Percentiles rank a stretch among this genome's conserved stretches.
Evolutionary conservation across 2,329 filamentous ascomycete species (phyloP).

Genomic region (Colletotrichum filicis): DNA sequence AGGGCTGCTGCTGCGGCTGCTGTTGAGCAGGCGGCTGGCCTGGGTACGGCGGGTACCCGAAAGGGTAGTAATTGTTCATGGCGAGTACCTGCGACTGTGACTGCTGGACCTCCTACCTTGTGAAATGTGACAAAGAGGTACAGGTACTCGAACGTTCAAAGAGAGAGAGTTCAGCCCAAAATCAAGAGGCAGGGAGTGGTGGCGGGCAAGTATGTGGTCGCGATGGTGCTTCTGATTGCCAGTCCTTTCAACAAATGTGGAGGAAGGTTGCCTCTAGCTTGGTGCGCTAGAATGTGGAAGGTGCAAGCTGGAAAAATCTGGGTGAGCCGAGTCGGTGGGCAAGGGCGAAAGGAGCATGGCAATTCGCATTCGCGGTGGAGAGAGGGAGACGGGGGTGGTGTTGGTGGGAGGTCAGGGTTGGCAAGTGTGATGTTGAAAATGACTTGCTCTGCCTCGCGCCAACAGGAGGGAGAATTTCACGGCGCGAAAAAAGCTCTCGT

Average conservation of each 20-base stretch:
- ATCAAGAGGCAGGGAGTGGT: too few relatives aligned
- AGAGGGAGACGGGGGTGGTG: neutral
- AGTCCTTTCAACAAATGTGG: neutral
- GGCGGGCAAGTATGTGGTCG: neutral
- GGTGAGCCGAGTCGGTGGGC: constrained; percentile 1
- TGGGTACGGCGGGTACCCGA: constrained; percentile 47
- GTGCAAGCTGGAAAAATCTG: neutral
- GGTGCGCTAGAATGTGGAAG: constrained; percentile 18
- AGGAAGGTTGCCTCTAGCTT: neutral
- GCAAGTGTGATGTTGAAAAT: constrained; percentile 9
- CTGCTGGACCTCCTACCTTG: neutral
- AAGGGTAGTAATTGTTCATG: constrained; percentile 53
- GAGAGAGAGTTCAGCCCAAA: neutral
- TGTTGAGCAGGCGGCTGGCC: constrained; percentile 36
- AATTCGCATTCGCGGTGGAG: constrained; percentile 10
- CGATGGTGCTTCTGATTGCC: neutral
- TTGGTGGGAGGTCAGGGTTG: constrained; percentile 14
- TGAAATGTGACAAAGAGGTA: neutral
- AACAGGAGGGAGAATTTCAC: constrained; percentile 28
- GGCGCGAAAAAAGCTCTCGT: constrained; percentile 14
- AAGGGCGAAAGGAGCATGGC: constrained; percentile 24
- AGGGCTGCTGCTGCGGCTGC: constrained; percentile 10
- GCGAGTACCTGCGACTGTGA: constrained; percentile 9
- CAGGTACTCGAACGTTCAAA: neutral
- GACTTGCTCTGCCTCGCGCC: constrained; percentile 6